Base-by-base conservation (phyloP, 2,329 filamentous ascomycete genomes). In the Simplicillium aogashimaense region DNA sequence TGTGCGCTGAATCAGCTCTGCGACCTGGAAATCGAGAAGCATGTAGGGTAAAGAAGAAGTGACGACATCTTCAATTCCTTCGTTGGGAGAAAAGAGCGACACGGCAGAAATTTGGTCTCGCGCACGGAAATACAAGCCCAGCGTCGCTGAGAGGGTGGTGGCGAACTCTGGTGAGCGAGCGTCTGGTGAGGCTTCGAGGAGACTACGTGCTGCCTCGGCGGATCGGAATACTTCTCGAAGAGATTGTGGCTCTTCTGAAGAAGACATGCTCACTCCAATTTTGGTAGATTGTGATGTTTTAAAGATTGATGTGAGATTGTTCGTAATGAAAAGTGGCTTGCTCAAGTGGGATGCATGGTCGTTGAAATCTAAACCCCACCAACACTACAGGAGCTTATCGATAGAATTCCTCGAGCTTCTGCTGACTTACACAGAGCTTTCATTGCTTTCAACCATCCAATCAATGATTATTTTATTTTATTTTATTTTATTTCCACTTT, bases 11-110 rank as follows among this genome's bases (percentile, higher is more conserved):
- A 83, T 67, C 11, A 95, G 72, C 55, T 95, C 88, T 29, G 88
- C 90, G 39, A 92, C 67, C 53, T 82, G 76, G 59, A 81, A 87
- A 59, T 83, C 74, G 45, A 89, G 75, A 16, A 87, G 73, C 45
- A 98, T 73, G 59, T 90, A 94, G 64, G 87, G 86, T 28, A 98
- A 65, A 53, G 94, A 82, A n/a, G 74, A 72, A 1, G 90, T 94
- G 12, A 85, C 70, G 28, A 95, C 67, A 63, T 98, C 92, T 45
- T 98, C 92, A 31, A 90, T 63, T 1, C 76, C 74, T 61, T 98
- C 92, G 61, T 98, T 98, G 29, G 80, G 72, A 50, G 87, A 95
- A 72, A 97, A 97, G 39, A 98, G 69, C 1, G 85, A 82, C 18
- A 92, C 69, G 44, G 78, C 72, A 48, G 77, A 69, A 47, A 86